Conservation (phyloP, 129 eudicot species). For the Escallonia herrerae region DNA sequence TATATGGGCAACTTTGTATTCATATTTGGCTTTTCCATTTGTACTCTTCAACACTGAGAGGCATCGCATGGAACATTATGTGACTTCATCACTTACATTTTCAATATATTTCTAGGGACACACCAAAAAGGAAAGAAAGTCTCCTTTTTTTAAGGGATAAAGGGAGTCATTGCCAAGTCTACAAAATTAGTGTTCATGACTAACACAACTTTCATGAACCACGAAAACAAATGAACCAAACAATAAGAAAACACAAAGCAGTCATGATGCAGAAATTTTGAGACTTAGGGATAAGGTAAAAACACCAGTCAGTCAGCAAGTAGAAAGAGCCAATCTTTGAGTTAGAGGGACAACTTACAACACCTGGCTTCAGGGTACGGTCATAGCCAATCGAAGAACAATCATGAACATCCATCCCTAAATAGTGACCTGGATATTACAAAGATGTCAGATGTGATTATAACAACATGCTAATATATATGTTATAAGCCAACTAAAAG, state of each 20-base stretch:
- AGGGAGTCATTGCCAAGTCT: no score
- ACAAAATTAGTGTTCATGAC: no score
- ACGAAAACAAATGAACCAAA: background rate
- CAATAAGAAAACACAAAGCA: background rate
- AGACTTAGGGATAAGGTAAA: background rate
- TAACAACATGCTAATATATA: background rate
- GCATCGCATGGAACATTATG: no score
- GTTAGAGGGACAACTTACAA: slow-evolving; percentile 51
- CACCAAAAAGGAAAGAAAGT: no score
- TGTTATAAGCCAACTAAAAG: background rate
- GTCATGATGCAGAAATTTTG: no score
- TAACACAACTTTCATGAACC: no score
- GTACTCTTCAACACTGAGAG: no score
- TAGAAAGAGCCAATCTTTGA: background rate
- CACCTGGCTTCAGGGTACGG: slow-evolving; percentile 84
- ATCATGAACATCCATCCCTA: slow-evolving; percentile 98
- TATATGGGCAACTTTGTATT: no score
- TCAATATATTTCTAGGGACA: no score
- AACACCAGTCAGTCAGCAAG: background rate
- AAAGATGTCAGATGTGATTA: slow-evolving; percentile 2
- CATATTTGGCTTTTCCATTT: no score
- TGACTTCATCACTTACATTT: no score
- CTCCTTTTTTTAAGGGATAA: no score
- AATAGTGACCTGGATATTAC: slow-evolving; percentile 64
- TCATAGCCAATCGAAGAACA: slow-evolving; percentile 65